Evolutionary conservation across 1,284 basidiomycete genomes (phyloP), one percentile per base, ranked within the genome.

Genomic region (Coniferiporia sulphurascens): DNA sequence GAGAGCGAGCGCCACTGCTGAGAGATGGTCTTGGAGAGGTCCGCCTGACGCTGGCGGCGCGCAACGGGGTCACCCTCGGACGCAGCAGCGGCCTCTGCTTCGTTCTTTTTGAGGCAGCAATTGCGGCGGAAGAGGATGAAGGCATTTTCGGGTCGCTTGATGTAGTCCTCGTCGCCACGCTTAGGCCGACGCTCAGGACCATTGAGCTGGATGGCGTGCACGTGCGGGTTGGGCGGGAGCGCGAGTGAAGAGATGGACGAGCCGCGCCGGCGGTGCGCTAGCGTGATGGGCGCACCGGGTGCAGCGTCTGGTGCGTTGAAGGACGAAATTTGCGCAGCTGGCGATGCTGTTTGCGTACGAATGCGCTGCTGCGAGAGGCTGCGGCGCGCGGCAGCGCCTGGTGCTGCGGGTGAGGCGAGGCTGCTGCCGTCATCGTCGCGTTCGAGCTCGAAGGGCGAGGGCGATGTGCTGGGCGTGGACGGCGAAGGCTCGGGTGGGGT

Each of bases 41-140:
- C 81, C 6, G 81, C 81, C 68, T 76, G 81, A 64, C 72, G 80
- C 70, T 75, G 79, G 19, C 63, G 60, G 45, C 63, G 60, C 81
- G 73, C 84, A 65, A 69, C 49, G 17, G 73, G 66, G 6, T 67
- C 72, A 35, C 69, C 70, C 13, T 71, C 68, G 43, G 75, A 71
- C 58, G 74, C 72, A 45, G 72, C 72, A 19, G 51, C 60, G 0
- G 69, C 71, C 58, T 73, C 77, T 59, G 74, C 78, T 57, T 46
- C 83, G 82, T 56, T 87, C 85, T 71, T 87, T 84, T 52, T 56
- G 19, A 54, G 19, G 71, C 85, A 87, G 72, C 84, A 86, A 66
- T 85, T 82, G 64, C 87, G 80, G 59, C 87, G 81, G 79, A 89
- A 89, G 56, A 89, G 78, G 69, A 89, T 89, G 77, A 89, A 89